phyloP scores from a whole-genome alignment of 257 asterid species.

The Datura wrightii region DNA sequence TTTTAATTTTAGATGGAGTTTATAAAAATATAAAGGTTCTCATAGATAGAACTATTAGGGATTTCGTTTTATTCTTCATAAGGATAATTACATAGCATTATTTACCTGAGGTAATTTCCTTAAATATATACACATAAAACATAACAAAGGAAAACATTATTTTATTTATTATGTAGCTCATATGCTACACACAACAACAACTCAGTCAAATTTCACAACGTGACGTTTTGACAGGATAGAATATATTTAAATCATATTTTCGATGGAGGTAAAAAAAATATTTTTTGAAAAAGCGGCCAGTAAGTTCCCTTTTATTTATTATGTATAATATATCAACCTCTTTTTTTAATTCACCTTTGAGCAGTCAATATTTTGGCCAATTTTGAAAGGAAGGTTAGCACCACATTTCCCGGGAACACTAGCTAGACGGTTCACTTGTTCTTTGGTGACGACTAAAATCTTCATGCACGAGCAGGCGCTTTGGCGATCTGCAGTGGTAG shows the following conservation, averaged over 20 bases:
- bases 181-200: background rate
- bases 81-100: background rate
- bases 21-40: no score
- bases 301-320: background rate
- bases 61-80: background rate
- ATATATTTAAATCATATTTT: no score
- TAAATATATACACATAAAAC: background rate
- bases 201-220: no score
- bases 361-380: constrained; percentile 16
- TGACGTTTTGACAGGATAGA: no score
- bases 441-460: background rate
- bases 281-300: background rate
- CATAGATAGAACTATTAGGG: no score
- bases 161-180: background rate
- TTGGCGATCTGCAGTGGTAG: background rate
- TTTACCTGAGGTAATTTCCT: background rate
- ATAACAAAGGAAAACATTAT: background rate
- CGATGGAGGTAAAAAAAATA: no score
- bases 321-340: background rate
- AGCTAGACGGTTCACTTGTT: constrained; percentile 10
- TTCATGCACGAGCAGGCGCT: background rate
- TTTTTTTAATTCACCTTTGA: constrained; percentile 17
- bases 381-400: background rate
- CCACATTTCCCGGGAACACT: background rate
- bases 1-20: no score